Percentiles rank a stretch among this genome's conserved stretches.
Conservation (phyloP, 495 filamentous ascomycete species). For the Pyrenula massariospora region DNA sequence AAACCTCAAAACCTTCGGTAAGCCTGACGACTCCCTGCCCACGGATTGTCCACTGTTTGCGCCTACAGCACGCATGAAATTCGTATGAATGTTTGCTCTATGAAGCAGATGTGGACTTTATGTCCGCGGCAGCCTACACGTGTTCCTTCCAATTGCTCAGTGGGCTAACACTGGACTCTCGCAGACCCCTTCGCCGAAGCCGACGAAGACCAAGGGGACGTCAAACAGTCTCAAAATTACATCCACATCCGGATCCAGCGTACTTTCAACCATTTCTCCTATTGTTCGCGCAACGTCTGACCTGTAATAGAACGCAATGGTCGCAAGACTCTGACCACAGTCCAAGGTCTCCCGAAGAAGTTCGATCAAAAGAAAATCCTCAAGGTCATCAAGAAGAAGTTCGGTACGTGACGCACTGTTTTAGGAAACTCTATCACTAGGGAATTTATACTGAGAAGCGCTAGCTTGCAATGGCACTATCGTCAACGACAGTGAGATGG, state of each 20-base stretch:
- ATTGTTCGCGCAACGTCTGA: constrained; percentile 14
- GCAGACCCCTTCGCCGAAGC: constrained; percentile 99
- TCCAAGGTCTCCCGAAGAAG: constrained; percentile 94
- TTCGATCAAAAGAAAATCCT: constrained; percentile 99
- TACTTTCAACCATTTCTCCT: constrained; percentile 39
- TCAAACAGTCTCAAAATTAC: constrained; percentile 89
- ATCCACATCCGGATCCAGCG: constrained; percentile 99
- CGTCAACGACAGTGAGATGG: constrained; percentile 93
- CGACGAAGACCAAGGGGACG: constrained; percentile 96
- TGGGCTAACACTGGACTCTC: neutral
- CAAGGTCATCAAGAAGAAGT: constrained; percentile 99
- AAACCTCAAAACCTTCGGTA: constrained; percentile 99
- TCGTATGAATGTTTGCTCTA: neutral
- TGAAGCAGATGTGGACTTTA: neutral
- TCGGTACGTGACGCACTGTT: constrained; percentile 68
- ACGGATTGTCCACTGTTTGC: constrained; percentile 10
- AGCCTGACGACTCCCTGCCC: constrained; percentile 31
- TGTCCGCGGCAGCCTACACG: neutral
- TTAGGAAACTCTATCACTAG: constrained; percentile 1
- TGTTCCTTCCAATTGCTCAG: neutral
- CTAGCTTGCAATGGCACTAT: constrained; percentile 99
- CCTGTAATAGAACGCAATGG: constrained; percentile 85
- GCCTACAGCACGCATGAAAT: neutral
- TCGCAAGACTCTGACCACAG: constrained; percentile 99
- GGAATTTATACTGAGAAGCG: constrained; percentile 4